These are phyloP conservation scores for Rhynchospora tenuis DNA, from an alignment of 176 grass and related monocot species.

Conservation along the genomic window DNA sequence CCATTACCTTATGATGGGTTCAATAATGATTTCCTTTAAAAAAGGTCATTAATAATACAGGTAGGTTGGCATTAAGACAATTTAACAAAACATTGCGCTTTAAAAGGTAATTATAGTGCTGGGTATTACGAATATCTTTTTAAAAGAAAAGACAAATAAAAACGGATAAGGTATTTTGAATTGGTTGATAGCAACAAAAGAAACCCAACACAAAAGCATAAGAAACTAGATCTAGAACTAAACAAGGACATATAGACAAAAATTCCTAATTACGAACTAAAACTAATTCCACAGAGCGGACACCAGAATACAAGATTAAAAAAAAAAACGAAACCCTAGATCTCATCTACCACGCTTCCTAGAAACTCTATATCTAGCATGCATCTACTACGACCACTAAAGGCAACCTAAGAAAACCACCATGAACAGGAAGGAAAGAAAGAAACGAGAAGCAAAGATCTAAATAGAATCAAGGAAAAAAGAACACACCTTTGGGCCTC, in stretches of 20 bases:
- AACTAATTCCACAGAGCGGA: neutral
- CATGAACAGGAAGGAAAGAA: neutral
- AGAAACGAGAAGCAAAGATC: neutral
- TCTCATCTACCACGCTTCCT: neutral
- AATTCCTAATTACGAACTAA: neutral
- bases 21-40: neutral
- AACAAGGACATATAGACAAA: neutral
- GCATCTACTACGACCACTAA: neutral
- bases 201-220: neutral
- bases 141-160: neutral
- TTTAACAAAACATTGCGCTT: neutral
- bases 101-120: neutral
- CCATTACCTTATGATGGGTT: neutral
- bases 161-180: neutral
- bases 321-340: constrained; percentile 1
- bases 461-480: neutral
- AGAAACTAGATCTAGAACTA: neutral
- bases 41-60: neutral
- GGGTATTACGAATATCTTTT: neutral
- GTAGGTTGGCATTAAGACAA: neutral
- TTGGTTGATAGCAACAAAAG: neutral
- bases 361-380: neutral
- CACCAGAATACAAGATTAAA: neutral
- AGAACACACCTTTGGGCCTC: neutral
- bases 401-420: neutral